Base-by-base conservation (phyloP, 306 rosid genomes). In the Cyclanthera cordifolia region DNA sequence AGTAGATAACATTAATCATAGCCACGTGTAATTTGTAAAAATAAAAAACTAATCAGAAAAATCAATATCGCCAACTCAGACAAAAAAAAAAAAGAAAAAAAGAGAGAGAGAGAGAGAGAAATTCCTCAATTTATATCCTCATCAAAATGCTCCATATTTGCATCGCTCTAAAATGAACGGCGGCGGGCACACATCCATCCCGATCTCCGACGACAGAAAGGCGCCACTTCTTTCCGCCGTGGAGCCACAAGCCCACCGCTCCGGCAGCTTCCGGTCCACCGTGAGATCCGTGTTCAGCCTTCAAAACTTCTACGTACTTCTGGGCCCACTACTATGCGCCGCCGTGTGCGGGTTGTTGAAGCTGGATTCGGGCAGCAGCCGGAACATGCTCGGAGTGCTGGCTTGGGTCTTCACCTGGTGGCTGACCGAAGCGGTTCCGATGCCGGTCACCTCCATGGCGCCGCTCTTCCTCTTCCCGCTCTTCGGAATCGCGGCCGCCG, bases 371-470 rank as follows among this genome's bases (percentile, higher is more conserved):
- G 23, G 19, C 2, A 71, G 59, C 1, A 74, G 92, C 81, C 70
- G 77, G 74, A 85, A 84, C 71, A 92, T 89, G 96, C 61, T 92
- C 53, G 96, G 71, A 1, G 92, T 89, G 75, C 73, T 92, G 11
- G 90, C 76, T 7, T 92, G 96, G 97, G 73, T 92, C 0, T 89
- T 92, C 58, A 34, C 82, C 0, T 89, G 97, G 97, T 92, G 96
- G 97, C 20, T 92, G n/a, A 92, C 93, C 1, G 81, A 80, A 75
- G 97, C 96, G 3, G 83, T 92, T 24, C 97, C 97, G 1, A 81
- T 92, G 77, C 92, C 97, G 1, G 73, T 92, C 6, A 92, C 97
- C 54, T 92, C 96, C 69, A 78, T 92, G 95, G 69, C 92, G 5
- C 96, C 96, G 0, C 72, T 92, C 50, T 89, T 92, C 39, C 86